Evolutionary conservation across 352 stramenopile species (phyloP).

Genomic region (Globisporangium nunn): DNA sequence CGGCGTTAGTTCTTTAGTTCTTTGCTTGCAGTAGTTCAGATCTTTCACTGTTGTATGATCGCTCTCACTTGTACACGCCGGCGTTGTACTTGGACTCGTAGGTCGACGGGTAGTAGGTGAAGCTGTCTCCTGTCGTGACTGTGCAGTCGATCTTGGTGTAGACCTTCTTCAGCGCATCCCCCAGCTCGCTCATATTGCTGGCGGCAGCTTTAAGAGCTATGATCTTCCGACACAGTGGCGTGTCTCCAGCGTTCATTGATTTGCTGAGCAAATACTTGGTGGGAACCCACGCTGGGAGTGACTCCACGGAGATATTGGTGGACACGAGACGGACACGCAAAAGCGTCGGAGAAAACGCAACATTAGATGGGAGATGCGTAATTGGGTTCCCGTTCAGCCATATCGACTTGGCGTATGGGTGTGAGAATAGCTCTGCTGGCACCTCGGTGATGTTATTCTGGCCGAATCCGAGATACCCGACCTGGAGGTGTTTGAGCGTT

Average conservation of each 20-base stretch:
- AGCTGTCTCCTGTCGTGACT: background rate
- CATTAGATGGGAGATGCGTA: background rate
- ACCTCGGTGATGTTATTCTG: constrained; percentile 9
- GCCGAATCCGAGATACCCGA: constrained; percentile 3
- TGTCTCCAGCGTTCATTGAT: too few species aligned
- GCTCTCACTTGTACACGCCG: background rate
- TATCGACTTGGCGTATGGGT: constrained; percentile 3
- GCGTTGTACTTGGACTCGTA: constrained; percentile 9
- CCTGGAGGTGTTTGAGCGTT: constrained; percentile 3
- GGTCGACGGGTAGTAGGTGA: constrained; percentile 9
- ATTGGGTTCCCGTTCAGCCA: constrained; percentile 16
- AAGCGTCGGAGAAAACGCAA: background rate
- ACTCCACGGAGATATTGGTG: constrained; percentile 2
- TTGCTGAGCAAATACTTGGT: too few species aligned
- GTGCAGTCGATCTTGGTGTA: constrained; percentile 5
- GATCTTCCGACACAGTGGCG: constrained; percentile 4
- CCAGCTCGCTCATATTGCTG: background rate
- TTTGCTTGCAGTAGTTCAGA: too few species aligned
- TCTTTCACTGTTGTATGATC: too few species aligned
- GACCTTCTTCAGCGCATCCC: background rate
- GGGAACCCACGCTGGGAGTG: constrained; percentile 5
- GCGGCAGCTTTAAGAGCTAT: background rate
- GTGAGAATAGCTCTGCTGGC: constrained; percentile 4
- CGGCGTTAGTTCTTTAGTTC: too few species aligned
- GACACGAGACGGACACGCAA: constrained; percentile 2